Percentiles rank a stretch among this genome's conserved stretches.
These are phyloP conservation scores for Solanum infundibuliforme DNA, from an alignment of 257 asterid species.

Conservation along the genomic window DNA sequence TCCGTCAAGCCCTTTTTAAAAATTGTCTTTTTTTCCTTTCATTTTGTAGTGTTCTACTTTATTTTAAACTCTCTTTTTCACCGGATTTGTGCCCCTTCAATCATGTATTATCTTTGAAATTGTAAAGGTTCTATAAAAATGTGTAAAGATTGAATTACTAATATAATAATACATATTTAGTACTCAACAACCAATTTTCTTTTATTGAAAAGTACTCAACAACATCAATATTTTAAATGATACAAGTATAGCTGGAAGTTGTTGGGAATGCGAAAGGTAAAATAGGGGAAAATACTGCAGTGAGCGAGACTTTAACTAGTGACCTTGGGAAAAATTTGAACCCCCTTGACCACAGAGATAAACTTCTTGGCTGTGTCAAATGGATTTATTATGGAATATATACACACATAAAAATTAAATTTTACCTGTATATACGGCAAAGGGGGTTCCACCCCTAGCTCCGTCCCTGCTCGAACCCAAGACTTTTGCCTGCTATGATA, in stretches of 20 bases:
- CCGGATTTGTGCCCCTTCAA: background rate
- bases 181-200: background rate
- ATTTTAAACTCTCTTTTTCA: background rate
- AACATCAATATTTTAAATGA: background rate
- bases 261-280: background rate
- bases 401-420: background rate
- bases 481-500: background rate
- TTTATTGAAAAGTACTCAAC: background rate
- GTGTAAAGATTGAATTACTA: background rate
- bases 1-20: background rate
- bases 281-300: background rate
- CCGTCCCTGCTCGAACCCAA: background rate
- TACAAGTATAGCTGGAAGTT: background rate
- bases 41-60: background rate
- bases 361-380: background rate
- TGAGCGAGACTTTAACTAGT: background rate
- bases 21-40: background rate
- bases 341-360: background rate
- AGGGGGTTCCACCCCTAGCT: background rate
- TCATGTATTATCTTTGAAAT: background rate
- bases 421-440: background rate
- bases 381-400: background rate
- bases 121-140: background rate
- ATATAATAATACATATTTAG: background rate
- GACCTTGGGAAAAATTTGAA: background rate